Percentiles rank a stretch among this genome's conserved stretches.
These are phyloP conservation scores for Aureobasidium sp. DNA, from an alignment of 2,329 filamentous ascomycete species.

Conservation along the genomic window DNA sequence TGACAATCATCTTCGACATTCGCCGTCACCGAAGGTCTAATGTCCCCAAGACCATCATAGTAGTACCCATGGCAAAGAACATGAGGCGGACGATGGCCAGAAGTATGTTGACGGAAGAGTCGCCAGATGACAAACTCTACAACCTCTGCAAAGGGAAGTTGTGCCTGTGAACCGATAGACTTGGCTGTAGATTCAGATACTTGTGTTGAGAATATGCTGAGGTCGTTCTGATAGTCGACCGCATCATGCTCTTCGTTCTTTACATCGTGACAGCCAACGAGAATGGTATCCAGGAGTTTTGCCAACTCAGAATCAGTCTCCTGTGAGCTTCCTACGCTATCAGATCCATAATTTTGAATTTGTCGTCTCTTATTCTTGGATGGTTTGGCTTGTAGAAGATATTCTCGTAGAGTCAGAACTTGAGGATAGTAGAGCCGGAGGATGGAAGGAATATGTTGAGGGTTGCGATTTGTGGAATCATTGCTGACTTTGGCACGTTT, in stretches of 20 bases:
- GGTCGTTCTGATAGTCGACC: conserved; percentile 28
- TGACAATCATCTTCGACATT: conserved; percentile 51
- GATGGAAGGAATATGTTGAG: background rate
- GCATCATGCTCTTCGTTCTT: conserved; percentile 32
- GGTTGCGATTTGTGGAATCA: background rate
- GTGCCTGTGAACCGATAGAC: conserved; percentile 20
- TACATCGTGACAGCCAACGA: conserved; percentile 49
- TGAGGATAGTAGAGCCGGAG: conserved; percentile 59
- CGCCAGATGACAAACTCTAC: conserved; percentile 56
- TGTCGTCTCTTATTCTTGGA: conserved; percentile 48
- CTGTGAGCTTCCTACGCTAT: conserved; percentile 27
- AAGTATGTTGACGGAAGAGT: conserved; percentile 54
- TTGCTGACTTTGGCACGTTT: background rate
- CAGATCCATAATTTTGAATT: conserved; percentile 44
- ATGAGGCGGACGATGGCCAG: conserved; percentile 53
- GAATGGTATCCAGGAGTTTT: conserved; percentile 56
- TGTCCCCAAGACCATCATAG: conserved; percentile 31
- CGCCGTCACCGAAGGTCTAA: conserved; percentile 24
- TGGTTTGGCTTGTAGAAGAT: conserved; percentile 61
- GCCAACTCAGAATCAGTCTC: conserved; percentile 33
- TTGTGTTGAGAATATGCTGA: conserved; percentile 39
- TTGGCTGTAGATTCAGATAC: conserved; percentile 26
- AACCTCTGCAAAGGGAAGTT: conserved; percentile 22
- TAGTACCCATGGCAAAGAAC: conserved; percentile 78
- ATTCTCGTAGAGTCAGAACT: conserved; percentile 59